Percentiles rank a stretch among this genome's conserved stretches.
Conservation (phyloP, 169 alveolate genomes). For the Perkinsus marinus region DNA sequence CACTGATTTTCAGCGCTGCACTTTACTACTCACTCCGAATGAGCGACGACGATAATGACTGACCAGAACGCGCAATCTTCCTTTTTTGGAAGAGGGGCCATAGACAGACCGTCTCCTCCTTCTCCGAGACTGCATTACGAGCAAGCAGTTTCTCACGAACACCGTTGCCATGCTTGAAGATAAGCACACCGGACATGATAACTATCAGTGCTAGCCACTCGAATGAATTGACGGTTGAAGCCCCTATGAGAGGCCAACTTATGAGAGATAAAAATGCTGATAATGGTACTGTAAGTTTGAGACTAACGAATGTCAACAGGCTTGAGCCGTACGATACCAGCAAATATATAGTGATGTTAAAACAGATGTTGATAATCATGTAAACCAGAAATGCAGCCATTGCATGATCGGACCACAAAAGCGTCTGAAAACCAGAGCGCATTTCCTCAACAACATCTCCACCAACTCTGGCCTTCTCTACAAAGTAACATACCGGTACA, state of each 20-base stretch:
- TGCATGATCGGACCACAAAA: background rate
- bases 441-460: background rate
- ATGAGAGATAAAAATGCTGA: background rate
- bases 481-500: background rate
- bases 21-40: too few relatives aligned
- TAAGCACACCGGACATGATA: background rate
- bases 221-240: background rate
- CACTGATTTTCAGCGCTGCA: too few relatives aligned
- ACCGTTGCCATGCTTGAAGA: background rate
- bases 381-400: background rate
- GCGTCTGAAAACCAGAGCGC: background rate
- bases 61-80: too few relatives aligned
- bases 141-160: background rate
- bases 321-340: background rate
- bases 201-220: background rate
- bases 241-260: background rate
- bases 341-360: background rate
- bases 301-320: background rate
- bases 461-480: background rate
- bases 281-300: background rate
- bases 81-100: background rate
- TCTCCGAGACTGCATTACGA: background rate
- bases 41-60: too few relatives aligned
- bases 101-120: background rate
- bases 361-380: too few relatives aligned